Evolutionary conservation across 148 eudicot genomes (phyloP), one percentile per base, ranked within the genome.

Genomic region (Beta vulgaris): DNA sequence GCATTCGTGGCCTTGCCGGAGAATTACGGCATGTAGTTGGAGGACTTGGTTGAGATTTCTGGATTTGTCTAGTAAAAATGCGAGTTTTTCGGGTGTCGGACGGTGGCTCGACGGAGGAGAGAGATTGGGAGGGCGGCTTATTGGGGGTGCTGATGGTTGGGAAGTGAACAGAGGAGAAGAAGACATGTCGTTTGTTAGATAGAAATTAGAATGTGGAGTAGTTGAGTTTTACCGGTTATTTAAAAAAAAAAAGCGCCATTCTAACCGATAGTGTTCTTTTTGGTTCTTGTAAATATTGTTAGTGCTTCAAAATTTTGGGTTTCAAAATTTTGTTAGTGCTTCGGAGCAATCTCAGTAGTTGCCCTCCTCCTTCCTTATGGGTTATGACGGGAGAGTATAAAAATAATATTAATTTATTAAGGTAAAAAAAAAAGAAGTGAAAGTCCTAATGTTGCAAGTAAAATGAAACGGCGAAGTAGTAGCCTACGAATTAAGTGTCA

Each of bases 1-100:
- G 81, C 46, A 36, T 48, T 89, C 86, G n/a, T 88, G 86, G 54
- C 88, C 87, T 26, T 79, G 90, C 32, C 97, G 89, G 76, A 91
- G 68, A 26, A 91, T 69, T 29, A 79, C 86, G n/a, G 89, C 89
- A 64, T 92, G 97, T 78, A 92, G 80, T 87, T 89, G 93, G 74
- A 58, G 87, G 28, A 88, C 74, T 6, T 87, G 85, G 34, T 60
- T 21, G 68, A 73, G 69, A 36, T 77, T 63, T 75, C 80, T 88
- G 79, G 81, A 82, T 37, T 81, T 78, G 77, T 86, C 86, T 19
- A 91, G 80, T 25, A 89, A 79, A 3, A 65, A 75, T 5, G 85
- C 86, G 39, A 93, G 89, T 32, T 68, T 80, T 36, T 89, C 91
- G 2, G 90, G 88, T 26, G 82, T 75, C 31, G 73, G 83, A 39